These are phyloP conservation scores for Tribonema minus DNA, from an alignment of 108 stramenopile genomes.

Conservation along the genomic window DNA sequence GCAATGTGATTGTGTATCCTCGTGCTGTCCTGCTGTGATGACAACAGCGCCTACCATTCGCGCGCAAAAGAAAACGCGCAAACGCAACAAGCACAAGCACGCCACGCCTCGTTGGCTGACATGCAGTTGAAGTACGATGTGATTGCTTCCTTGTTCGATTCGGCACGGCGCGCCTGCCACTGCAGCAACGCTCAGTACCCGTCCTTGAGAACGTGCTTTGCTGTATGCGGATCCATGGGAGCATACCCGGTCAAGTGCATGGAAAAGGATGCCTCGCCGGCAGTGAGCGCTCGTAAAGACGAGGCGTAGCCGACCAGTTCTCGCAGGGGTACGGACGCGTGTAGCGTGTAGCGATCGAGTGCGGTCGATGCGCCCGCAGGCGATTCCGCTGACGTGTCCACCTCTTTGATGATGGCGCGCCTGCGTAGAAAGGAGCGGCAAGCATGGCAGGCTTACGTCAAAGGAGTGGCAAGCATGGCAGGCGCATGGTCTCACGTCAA, in stretches of 20 bases:
- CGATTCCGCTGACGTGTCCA: neutral
- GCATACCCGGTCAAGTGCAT: constrained; percentile 41
- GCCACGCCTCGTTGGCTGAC: too few species aligned
- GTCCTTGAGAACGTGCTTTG: neutral
- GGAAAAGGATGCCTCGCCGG: constrained; percentile 38
- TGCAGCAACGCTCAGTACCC: too few species aligned
- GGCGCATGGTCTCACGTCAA: neutral
- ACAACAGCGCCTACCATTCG: too few species aligned
- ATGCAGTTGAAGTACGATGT: too few species aligned
- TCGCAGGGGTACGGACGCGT: constrained; percentile 13
- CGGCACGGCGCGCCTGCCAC: too few species aligned
- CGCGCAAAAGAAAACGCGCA: too few species aligned
- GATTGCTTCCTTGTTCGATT: too few species aligned
- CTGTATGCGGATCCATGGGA: constrained; percentile 10
- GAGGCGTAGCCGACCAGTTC: constrained; percentile 42
- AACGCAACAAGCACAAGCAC: too few species aligned
- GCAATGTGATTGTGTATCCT: too few species aligned
- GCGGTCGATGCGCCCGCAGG: neutral
- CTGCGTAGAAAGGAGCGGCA: neutral
- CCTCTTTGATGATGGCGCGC: neutral
- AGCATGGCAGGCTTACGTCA: neutral
- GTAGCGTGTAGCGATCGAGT: constrained; percentile 8
- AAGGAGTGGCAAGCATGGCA: neutral
- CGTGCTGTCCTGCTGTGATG: too few species aligned
- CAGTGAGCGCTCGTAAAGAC: constrained; percentile 26